Evolutionary conservation across 306 rosid species (phyloP).

Genomic region (Vigna nakashimae): DNA sequence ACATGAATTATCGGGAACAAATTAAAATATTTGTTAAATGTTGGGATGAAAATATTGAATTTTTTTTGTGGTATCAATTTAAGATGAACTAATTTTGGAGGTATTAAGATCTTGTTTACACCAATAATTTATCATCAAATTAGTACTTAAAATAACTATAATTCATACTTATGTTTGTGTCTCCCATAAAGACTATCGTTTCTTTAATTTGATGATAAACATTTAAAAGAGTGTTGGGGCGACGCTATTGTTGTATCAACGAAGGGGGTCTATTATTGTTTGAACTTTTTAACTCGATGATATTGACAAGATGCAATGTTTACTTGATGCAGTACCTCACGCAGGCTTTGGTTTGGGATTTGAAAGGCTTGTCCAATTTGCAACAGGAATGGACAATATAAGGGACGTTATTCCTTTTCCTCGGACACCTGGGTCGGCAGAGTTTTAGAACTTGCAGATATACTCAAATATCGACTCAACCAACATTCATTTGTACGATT

Average conservation of each 20-base stretch:
- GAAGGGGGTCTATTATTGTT: not conserved
- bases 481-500: conserved; percentile 8
- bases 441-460: conserved; percentile 54
- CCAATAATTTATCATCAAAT: not conserved
- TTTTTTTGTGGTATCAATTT: no score
- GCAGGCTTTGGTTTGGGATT: conserved; percentile 97
- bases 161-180: not conserved
- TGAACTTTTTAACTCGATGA: not conserved
- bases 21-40: no score
- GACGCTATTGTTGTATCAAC: not conserved
- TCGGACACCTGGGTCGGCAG: conserved; percentile 88
- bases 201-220: not conserved
- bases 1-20: no score
- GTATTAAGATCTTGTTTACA: no score
- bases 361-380: conserved; percentile 94
- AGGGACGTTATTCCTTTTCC: conserved; percentile 94
- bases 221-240: not conserved
- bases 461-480: not conserved
- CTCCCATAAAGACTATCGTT: not conserved
- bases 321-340: conserved; percentile 77
- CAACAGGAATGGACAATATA: conserved; percentile 91
- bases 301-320: conserved; percentile 19
- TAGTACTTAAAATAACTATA: not conserved
- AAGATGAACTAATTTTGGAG: no score
- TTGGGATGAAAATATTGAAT: no score